Evolutionary conservation across 2,329 filamentous ascomycete genomes (phyloP), one percentile per base, ranked within the genome.

Genomic region (Xylariaceae sp.): DNA sequence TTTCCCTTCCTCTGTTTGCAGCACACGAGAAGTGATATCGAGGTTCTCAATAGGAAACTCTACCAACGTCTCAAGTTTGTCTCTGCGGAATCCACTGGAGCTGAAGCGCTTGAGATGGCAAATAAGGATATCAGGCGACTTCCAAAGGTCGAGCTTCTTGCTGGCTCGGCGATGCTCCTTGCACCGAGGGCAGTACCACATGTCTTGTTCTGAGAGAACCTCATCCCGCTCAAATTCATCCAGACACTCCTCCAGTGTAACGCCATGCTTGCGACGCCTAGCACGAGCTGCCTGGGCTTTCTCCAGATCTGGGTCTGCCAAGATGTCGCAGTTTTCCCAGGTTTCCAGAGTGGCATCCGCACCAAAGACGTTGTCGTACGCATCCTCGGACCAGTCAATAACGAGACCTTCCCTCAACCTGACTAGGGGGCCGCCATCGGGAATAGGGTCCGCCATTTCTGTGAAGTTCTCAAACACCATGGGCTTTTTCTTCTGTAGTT

Each of bases 131-230:
- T 99, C 94, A 1, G 94, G 94, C 2, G 89, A 87, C 66, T 93
- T 97, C 94, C 94, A 99, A 16, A 99, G 82, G 66, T 97, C 92
- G 48, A 99, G 90, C 65, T 94, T 97, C 76, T 99, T 99, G 73
- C 87, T 92, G 17, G 94, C 94, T 54, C 90, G 86, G 14, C 90
- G 85, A 64, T 96, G 88, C 63, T 96, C 90, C 69, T 97, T 97
- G 79, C 94, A 99, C 31, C 90, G 84, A 51, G 90, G 93, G 66
- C 94, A 99, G 68, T 95, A 97, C 94, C 94, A 99, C 54, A 90
- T 93, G 68, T 99, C 95, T 66, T 95, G 89, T 68, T 97, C 90
- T 0, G 93, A 97, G 5, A 99, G 76, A 13, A 96, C 85, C 71
- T 99, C 94, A 54, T 92, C 89, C 67, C 93, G 93, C 66, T 94